These are phyloP conservation scores for Chaetomium cochliodes DNA, from an alignment of 495 filamentous ascomycete species.

Conservation along the genomic window DNA sequence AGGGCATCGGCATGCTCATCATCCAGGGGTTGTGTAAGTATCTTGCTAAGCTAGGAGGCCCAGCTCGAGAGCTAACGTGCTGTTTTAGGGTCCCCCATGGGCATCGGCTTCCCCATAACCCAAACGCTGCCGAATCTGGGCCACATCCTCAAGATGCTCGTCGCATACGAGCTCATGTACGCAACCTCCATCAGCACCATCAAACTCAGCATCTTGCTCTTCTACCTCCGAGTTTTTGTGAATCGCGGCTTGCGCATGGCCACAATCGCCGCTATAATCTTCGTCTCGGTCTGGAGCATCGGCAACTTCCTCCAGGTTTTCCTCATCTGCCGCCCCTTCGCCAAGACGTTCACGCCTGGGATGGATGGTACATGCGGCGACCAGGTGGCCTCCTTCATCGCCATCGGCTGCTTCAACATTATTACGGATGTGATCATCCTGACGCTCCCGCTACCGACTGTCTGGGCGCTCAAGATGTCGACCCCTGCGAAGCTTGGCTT, in stretches of 20 bases:
- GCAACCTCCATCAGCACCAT: slow-evolving; percentile 23
- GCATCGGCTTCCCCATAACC: slow-evolving; percentile 21
- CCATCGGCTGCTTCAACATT: slow-evolving; percentile 35
- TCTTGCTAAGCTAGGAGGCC: fast-evolving
- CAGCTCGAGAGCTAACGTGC: neutral
- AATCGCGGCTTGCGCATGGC: slow-evolving; percentile 22
- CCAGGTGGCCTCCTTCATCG: slow-evolving; percentile 25
- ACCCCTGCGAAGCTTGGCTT: slow-evolving; percentile 27
- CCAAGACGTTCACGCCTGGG: slow-evolving; percentile 16
- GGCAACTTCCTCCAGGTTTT: slow-evolving; percentile 31
- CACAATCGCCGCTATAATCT: slow-evolving; percentile 20
- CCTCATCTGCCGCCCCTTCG: slow-evolving; percentile 30
- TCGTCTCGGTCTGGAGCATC: slow-evolving; percentile 25
- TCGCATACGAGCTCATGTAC: slow-evolving; percentile 30
- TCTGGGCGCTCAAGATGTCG: slow-evolving; percentile 31
- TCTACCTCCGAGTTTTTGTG: slow-evolving; percentile 35
- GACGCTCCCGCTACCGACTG: slow-evolving; percentile 26
- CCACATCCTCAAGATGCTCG: slow-evolving; percentile 28
- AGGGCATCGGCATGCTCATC: slow-evolving; percentile 31
- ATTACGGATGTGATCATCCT: slow-evolving; percentile 32
- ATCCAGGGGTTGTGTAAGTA: slow-evolving; percentile 34
- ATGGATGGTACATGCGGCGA: slow-evolving; percentile 17
- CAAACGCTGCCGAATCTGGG: slow-evolving; percentile 21
- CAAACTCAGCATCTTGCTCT: slow-evolving; percentile 32
- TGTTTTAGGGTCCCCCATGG: slow-evolving; percentile 24